A percentile compares a stretch with the other conserved stretches of the same genome.
Conservation (phyloP, 2,329 filamentous ascomycete species). For the Pyrenochaeta sp. region DNA sequence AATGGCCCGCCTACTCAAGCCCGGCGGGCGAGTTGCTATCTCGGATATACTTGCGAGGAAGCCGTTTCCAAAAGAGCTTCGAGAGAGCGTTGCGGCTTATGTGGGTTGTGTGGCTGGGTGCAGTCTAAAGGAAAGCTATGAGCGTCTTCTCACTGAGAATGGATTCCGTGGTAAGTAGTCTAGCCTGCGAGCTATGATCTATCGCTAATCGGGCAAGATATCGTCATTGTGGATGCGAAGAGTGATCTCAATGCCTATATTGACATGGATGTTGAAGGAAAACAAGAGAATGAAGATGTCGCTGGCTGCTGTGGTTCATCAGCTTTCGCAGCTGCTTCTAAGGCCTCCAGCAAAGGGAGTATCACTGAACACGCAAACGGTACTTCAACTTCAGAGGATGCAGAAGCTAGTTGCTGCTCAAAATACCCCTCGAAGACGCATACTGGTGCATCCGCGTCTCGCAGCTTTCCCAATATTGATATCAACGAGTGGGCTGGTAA, state of each 20-base stretch:
- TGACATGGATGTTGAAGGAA: conserved; percentile 2
- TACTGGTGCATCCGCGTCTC: no score
- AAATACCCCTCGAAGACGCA: no score
- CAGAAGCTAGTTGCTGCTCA: no score
- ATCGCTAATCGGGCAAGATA: conserved; percentile 6
- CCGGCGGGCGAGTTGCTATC: conserved; percentile 65
- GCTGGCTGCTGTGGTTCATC: conserved; percentile 4
- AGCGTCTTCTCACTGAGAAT: conserved; percentile 2
- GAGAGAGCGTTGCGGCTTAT: conserved; percentile 60
- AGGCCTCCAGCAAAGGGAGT: no score
- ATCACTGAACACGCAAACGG: no score
- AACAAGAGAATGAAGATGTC: conserved; percentile 1
- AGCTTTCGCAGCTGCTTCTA: conserved; percentile 2
- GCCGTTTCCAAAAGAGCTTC: conserved; percentile 58
- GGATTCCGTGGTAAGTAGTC: conserved; percentile 8
- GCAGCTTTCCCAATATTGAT: no score
- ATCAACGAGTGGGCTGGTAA: no score
- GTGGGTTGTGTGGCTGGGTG: conserved; percentile 69
- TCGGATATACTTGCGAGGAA: conserved; percentile 66
- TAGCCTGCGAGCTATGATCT: background rate
- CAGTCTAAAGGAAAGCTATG: no score
- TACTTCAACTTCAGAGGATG: no score
- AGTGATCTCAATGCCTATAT: conserved; percentile 16
- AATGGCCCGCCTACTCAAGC: conserved; percentile 65
- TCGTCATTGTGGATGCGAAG: conserved; percentile 12